Evolutionary conservation across 2,329 filamentous ascomycete genomes (phyloP).

Genomic region (Coleophoma crateriformis): DNA sequence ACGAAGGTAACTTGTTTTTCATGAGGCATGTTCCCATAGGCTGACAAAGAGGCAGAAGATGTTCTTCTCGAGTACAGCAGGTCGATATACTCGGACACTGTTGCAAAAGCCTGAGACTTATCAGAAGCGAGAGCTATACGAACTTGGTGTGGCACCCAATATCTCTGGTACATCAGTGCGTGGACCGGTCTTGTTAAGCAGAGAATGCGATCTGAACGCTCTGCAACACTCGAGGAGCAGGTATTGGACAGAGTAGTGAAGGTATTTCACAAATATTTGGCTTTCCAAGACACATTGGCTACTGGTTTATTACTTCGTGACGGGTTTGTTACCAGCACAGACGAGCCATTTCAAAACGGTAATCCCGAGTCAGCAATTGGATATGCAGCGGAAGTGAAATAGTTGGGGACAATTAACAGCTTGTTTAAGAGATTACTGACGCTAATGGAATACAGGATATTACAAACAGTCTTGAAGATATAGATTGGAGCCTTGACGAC

Average conservation of each 20-base stretch:
- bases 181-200: neutral
- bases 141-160: neutral
- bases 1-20: neutral
- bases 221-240: neutral
- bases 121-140: neutral
- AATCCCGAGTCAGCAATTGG: too few relatives aligned
- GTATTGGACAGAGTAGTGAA: neutral
- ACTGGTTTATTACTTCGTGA: too few relatives aligned
- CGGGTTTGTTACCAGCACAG: too few relatives aligned
- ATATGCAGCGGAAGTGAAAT: too few relatives aligned
- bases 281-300: neutral
- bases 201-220: neutral
- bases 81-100: neutral
- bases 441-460: too few relatives aligned
- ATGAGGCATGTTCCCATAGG: neutral
- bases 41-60: neutral
- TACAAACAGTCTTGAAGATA: too few relatives aligned
- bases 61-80: neutral
- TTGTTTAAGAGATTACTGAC: too few relatives aligned
- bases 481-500: too few relatives aligned
- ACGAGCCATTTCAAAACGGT: too few relatives aligned
- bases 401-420: too few relatives aligned
- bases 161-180: neutral
- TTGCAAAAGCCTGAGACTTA: neutral
- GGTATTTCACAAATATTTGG: slow-evolving; percentile 1